These are phyloP conservation scores for Exophiala phaeomuriformis DNA, from an alignment of 2,329 filamentous ascomycete genomes.

Conservation along the genomic window DNA sequence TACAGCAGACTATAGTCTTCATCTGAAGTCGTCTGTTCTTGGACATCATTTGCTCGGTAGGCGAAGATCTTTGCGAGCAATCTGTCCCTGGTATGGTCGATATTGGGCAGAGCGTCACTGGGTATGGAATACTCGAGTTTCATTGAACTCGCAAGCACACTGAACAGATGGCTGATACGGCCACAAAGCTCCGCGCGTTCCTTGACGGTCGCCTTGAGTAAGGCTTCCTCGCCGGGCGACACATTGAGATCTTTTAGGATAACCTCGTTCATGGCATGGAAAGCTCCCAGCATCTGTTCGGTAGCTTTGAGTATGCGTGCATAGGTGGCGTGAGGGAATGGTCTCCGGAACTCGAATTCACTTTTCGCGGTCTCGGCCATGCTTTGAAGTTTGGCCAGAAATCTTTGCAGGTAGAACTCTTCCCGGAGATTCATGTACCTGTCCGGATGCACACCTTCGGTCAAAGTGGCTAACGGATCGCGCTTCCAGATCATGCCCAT, in stretches of 20 bases:
- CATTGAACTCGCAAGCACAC: conserved; percentile 82
- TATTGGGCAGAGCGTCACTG: conserved; percentile 70
- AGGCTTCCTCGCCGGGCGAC: conserved; percentile 70
- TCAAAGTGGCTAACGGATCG: conserved; percentile 71
- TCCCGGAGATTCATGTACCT: conserved; percentile 84
- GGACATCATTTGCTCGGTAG: conserved; percentile 64
- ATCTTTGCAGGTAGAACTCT: conserved; percentile 78
- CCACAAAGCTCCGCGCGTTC: conserved; percentile 77
- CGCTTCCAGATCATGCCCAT: conserved; percentile 96
- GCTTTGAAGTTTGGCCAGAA: conserved; percentile 63
- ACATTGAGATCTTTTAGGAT: conserved; percentile 71
- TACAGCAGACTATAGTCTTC: conserved; percentile 85
- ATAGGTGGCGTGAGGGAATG: conserved; percentile 71
- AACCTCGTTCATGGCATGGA: conserved; percentile 93
- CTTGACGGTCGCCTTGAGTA: conserved; percentile 68
- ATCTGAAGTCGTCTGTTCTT: conserved; percentile 40
- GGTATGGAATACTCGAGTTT: conserved; percentile 92
- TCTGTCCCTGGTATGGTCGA: conserved; percentile 70
- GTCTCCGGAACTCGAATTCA: conserved; percentile 82
- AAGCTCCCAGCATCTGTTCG: conserved; percentile 78
- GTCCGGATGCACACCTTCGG: conserved; percentile 49
- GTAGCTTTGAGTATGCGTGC: conserved; percentile 70
- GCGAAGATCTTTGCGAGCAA: conserved; percentile 80
- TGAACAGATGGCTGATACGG: conserved; percentile 80
- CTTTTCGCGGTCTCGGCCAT: conserved; percentile 66